Evolutionary conservation across 2,329 filamentous ascomycete species (phyloP).

Genomic region (Fusarium goolgardi): DNA sequence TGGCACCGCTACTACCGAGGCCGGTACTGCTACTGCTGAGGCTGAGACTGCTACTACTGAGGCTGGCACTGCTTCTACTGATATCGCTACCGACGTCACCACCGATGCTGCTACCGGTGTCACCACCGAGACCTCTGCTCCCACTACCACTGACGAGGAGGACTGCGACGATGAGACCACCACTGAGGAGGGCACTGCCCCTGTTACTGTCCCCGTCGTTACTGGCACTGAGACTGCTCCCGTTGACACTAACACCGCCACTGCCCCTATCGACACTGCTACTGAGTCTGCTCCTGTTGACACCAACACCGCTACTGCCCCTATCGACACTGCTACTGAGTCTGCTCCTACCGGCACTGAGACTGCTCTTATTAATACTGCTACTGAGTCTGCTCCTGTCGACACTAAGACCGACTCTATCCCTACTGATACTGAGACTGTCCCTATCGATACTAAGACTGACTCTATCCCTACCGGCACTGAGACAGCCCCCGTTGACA

Average conservation of each 20-base stretch:
- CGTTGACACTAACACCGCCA: no score
- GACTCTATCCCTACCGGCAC: background rate
- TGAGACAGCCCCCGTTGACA: background rate
- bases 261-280: slow-evolving; percentile 16
- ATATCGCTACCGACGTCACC: slow-evolving; percentile 6
- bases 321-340: slow-evolving; percentile 13
- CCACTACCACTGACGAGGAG: slow-evolving; percentile 16
- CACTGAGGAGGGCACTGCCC: background rate
- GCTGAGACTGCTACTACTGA: slow-evolving; percentile 20
- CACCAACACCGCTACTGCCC: no score
- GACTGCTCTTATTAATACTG: no score
- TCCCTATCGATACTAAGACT: background rate
- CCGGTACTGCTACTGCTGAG: slow-evolving; percentile 8
- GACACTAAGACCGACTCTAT: no score
- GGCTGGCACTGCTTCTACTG: slow-evolving; percentile 18
- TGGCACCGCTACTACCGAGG: slow-evolving; percentile 7
- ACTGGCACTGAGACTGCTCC: slow-evolving; percentile 5
- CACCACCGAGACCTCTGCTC: slow-evolving; percentile 8
- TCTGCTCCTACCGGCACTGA: slow-evolving; percentile 1
- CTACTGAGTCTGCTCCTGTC: no score
- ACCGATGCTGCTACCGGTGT: slow-evolving; percentile 13
- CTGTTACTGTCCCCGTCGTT: background rate
- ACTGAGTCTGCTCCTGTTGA: slow-evolving; percentile 14
- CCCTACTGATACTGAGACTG: no score
- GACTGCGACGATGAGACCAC: slow-evolving; percentile 13